Conservation (phyloP, 768 basidiomycete species). For the Macrolepiota fuliginosa region DNA sequence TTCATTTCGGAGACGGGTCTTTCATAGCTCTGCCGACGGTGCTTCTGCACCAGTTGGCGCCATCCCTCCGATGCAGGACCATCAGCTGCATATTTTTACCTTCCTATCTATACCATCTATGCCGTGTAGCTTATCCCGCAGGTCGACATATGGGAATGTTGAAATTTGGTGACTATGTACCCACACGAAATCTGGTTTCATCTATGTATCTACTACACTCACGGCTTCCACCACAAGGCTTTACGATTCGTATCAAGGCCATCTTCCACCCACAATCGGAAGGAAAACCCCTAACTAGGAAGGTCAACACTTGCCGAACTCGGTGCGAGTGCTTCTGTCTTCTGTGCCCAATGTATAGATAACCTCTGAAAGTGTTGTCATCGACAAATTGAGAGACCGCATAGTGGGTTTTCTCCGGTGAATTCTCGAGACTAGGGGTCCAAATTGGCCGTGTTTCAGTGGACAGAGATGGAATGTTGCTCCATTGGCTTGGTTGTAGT, state of each 20-base stretch:
- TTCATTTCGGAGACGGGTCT: not conserved
- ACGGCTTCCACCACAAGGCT: not conserved
- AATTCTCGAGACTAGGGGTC: not conserved
- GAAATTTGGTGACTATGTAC: no score
- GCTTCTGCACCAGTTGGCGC: not conserved
- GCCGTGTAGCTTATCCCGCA: not conserved
- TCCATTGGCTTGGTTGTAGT: not conserved
- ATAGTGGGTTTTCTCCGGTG: not conserved
- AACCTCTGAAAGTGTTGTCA: not conserved
- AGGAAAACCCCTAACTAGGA: not conserved
- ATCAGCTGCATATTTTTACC: not conserved
- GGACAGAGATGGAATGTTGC: not conserved
- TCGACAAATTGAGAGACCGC: not conserved
- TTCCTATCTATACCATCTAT: not conserved
- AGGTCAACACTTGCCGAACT: not conserved
- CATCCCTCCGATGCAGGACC: not conserved
- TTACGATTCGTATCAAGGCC: not conserved
- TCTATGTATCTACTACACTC: not conserved
- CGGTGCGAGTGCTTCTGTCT: not conserved
- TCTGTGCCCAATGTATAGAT: not conserved
- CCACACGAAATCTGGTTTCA: not conserved
- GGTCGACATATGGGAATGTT: not conserved
- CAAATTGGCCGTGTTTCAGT: not conserved
- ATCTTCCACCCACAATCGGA: not conserved
- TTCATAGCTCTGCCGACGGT: not conserved